Conservation (phyloP, 345 rosid genomes). For the Reutealis trisperma region DNA sequence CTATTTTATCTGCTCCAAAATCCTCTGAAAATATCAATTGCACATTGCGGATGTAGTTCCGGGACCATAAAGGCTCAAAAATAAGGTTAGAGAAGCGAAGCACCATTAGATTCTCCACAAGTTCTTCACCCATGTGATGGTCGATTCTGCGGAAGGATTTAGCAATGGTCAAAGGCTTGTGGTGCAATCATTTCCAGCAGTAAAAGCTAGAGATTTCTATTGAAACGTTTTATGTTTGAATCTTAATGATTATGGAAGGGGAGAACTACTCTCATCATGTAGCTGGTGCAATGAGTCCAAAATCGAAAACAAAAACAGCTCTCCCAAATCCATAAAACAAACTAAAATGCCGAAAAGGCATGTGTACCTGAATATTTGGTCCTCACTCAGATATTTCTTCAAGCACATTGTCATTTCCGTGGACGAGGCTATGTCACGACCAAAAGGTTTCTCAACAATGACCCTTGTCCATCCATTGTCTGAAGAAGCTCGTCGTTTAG, state of each 20-base stretch:
- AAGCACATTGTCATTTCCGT: constrained; percentile 66
- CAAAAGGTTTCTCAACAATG: constrained; percentile 50
- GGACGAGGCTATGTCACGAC: not conserved
- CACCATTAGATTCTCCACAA: constrained; percentile 85
- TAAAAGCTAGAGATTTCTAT: too few relatives aligned
- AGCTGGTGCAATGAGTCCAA: too few relatives aligned
- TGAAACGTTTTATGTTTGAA: too few relatives aligned
- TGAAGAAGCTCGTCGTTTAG: constrained; percentile 73
- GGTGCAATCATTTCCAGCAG: too few relatives aligned
- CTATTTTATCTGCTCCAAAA: constrained; percentile 91
- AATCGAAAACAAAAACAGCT: too few relatives aligned
- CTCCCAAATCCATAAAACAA: too few relatives aligned
- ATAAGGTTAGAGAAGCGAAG: constrained; percentile 95
- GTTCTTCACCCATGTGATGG: constrained; percentile 91
- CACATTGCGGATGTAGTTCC: constrained; percentile 83
- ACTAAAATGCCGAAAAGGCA: too few relatives aligned
- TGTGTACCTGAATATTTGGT: constrained; percentile 79
- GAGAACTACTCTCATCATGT: too few relatives aligned
- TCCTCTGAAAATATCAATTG: constrained; percentile 93
- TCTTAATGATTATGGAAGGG: too few relatives aligned
- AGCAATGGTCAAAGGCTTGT: too few relatives aligned
- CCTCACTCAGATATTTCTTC: constrained; percentile 73
- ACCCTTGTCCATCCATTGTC: constrained; percentile 83
- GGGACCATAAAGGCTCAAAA: constrained; percentile 86
- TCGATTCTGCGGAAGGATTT: constrained; percentile 52